Evolutionary conservation across 345 rosid genomes (phyloP).

Genomic region (Streptanthus diversifolius): DNA sequence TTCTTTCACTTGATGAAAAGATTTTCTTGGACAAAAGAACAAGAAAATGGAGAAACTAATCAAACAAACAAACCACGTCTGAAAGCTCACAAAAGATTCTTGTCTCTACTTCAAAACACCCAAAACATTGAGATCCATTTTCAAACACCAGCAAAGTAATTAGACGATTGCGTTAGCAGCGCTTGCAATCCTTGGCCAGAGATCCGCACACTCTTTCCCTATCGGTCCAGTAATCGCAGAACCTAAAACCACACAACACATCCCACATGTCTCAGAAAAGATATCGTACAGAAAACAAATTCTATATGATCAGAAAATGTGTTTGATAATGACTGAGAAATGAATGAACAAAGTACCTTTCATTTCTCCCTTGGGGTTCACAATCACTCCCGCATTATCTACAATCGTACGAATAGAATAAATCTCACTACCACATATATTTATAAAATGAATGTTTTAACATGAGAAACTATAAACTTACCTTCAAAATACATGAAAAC

Average conservation of each 20-base stretch:
- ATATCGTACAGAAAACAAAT: not conserved
- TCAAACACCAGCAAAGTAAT: constrained; percentile 1
- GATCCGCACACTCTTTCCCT: constrained; percentile 91
- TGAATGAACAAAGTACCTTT: constrained; percentile 52
- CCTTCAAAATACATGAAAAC: constrained; percentile 97
- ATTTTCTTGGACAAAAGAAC: not conserved
- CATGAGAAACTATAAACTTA: not conserved
- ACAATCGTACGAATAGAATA: not conserved
- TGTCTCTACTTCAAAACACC: constrained; percentile 2
- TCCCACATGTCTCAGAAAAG: not conserved
- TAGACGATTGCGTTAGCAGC: constrained; percentile 80
- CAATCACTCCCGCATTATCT: constrained; percentile 97
- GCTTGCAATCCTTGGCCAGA: constrained; percentile 96
- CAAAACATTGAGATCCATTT: not conserved
- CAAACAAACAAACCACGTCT: not conserved
- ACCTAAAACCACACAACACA: constrained; percentile 37
- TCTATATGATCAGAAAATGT: not conserved
- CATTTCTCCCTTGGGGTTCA: constrained; percentile 95
- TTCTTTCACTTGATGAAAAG: not conserved
- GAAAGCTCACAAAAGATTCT: constrained; percentile 9
- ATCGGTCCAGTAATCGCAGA: constrained; percentile 94
- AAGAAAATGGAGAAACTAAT: not conserved
- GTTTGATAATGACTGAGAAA: not conserved
- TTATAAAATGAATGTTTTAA: not conserved
- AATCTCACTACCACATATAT: not conserved